Evolutionary conservation across 305 asterid species (phyloP), one percentile per base, ranked within the genome.

Genomic region (Salvia sclarea): DNA sequence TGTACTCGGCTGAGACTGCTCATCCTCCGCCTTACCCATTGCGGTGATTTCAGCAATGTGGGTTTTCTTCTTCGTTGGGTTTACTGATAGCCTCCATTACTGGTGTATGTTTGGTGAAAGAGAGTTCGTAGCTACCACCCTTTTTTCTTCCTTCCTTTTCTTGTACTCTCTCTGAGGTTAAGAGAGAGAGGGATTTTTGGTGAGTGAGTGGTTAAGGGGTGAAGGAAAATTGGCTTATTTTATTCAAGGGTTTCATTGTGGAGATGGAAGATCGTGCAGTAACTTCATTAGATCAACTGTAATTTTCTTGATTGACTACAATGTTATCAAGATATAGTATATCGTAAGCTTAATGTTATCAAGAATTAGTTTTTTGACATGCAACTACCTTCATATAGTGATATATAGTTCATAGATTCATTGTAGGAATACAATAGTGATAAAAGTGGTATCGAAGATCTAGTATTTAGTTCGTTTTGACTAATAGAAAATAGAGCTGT

Each of bases 1-100:
- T 66, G 93, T 76, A 73, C 79, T 73, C 4, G 87, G 83, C 69
- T 82, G 54, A 75, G 70, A 47, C 33, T 78, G 82, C 53, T 75
- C 96, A 28, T 81, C 88, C 75, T 87, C 96, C 52, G 66, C 80
- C 87, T 91, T 91, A 50, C 97, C 97, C 97, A 91, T 91, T 79
- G 85, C 83, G 69, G 72, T 13, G 68, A 80, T 49, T 65, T 77
- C 83, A 72, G 66, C 85, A 86, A 91, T 88, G 90, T 66, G 84
- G 85, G 84, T 58, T 79, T 75, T 66, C 61, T 64, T 25, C 72
- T 22, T 61, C 52, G 48, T 40, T 71, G 74, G 66, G 43, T 49
- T 64, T 78, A 73, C 63, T 40, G 54, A 74, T 72, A 68, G 48
- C 65, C 83, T 76, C 83, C 91, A 86, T 83, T 74, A 72, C 75